phyloP scores from a whole-genome alignment of 768 basidiomycete species.

The Mycena capillaripes region DNA sequence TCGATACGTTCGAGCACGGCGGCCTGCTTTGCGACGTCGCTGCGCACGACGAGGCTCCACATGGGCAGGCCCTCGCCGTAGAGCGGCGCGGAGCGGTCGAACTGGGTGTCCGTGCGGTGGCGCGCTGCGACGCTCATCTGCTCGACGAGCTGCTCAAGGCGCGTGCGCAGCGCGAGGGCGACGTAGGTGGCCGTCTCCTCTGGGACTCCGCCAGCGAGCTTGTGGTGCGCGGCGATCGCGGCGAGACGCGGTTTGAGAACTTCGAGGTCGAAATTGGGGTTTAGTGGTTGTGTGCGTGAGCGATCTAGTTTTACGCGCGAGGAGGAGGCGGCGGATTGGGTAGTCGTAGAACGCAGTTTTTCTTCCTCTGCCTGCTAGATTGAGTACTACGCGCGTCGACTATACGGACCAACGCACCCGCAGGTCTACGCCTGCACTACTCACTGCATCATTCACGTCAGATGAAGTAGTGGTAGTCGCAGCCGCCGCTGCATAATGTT shows the following conservation, averaged over 20 bases:
- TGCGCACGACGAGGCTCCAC: constrained; percentile 86
- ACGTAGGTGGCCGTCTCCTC: constrained; percentile 85
- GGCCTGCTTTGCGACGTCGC: constrained; percentile 85
- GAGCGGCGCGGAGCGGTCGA: constrained; percentile 74
- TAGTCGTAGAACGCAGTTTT: constrained; percentile 68
- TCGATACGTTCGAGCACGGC: constrained; percentile 82
- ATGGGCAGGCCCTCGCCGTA: constrained; percentile 81
- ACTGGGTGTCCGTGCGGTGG: constrained; percentile 81
- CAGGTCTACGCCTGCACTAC: constrained; percentile 87
- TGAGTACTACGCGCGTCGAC: not conserved
- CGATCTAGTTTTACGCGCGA: constrained; percentile 85
- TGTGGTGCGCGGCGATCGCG: constrained; percentile 74
- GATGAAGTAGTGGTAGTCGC: constrained; percentile 36
- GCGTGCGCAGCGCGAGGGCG: constrained; percentile 81
- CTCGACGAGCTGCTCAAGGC: constrained; percentile 77
- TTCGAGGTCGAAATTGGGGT: constrained; percentile 77
- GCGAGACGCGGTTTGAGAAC: constrained; percentile 79
- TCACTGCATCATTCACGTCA: constrained; percentile 86
- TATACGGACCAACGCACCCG: constrained; percentile 60
- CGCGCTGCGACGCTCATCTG: constrained; percentile 77
- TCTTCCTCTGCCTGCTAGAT: constrained; percentile 86
- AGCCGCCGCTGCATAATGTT: constrained; percentile 8
- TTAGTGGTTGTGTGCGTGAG: constrained; percentile 79
- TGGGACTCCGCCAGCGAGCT: constrained; percentile 69
- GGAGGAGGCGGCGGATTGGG: constrained; percentile 70